Percentiles rank a stretch among this genome's conserved stretches.
Evolutionary conservation across 108 stramenopile species (phyloP).

Genomic region (Conticribra guillardii): DNA sequence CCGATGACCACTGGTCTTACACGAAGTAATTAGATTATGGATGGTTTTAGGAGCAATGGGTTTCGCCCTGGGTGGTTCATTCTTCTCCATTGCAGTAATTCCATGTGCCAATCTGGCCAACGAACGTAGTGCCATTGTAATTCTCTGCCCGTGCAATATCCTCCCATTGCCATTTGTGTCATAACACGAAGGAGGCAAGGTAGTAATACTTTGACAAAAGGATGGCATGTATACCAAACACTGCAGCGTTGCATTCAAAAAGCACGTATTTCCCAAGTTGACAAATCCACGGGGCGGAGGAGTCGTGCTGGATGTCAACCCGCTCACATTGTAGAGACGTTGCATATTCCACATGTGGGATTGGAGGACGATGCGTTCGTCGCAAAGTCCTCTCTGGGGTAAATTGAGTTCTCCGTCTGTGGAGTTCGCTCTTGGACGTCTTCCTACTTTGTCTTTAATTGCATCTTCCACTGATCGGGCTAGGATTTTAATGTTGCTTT

Average conservation of each 20-base stretch:
- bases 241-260: conserved; percentile 94
- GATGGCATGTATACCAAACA: conserved; percentile 89
- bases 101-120: conserved; percentile 67
- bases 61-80: conserved; percentile 23
- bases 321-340: conserved; percentile 34
- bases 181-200: conserved; percentile 49
- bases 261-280: conserved; percentile 98
- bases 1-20: conserved; percentile 70
- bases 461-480: conserved; percentile 79
- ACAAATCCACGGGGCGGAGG: conserved; percentile 72
- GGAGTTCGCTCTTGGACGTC: conserved; percentile 79
- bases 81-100: conserved; percentile 29
- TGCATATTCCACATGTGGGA: conserved; percentile 65
- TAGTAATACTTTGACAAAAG: conserved; percentile 79
- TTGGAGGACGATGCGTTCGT: conserved; percentile 65
- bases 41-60: conserved; percentile 75
- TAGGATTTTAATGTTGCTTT: conserved; percentile 30
- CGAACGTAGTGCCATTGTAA: conserved; percentile 57
- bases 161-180: conserved; percentile 21
- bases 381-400: conserved; percentile 82
- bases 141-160: conserved; percentile 57
- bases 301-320: conserved; percentile 10
- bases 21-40: conserved; percentile 67
- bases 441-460: conserved; percentile 68
- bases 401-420: conserved; percentile 82